phyloP scores from a whole-genome alignment of 2,329 filamentous ascomycete genomes.

The Beauveria scarabaeidicola region DNA sequence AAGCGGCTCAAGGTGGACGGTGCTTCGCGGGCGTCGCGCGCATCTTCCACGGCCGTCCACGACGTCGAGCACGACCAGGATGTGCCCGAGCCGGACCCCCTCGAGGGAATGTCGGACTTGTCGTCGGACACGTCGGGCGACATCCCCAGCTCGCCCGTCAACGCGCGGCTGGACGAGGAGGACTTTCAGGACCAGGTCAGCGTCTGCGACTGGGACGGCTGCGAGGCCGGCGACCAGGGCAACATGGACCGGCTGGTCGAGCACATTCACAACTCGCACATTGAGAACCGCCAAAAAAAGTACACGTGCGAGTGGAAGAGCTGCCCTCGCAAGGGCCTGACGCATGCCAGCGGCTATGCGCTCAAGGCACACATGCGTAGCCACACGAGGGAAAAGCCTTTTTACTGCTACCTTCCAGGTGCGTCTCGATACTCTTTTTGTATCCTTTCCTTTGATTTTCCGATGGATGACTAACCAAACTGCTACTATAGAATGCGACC shows the following conservation, averaged over 20 bases:
- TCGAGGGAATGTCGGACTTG: conserved; percentile 59
- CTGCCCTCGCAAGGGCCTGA: conserved; percentile 77
- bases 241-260: conserved; percentile 78
- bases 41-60: conserved; percentile 35
- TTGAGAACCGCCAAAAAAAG: conserved; percentile 86
- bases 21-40: conserved; percentile 37
- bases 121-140: conserved; percentile 88
- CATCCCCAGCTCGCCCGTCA: conserved; percentile 61
- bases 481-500: conserved; percentile 70
- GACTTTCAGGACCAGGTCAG: conserved; percentile 72
- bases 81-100: conserved; percentile 39
- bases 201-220: conserved; percentile 70
- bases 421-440: conserved; percentile 21
- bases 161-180: conserved; percentile 63
- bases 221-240: conserved; percentile 58
- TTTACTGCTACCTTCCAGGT: conserved; percentile 94
- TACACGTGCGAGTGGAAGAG: conserved; percentile 98
- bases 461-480: conserved; percentile 1
- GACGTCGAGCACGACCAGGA: conserved; percentile 34
- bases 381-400: conserved; percentile 96
- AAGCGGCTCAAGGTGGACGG: conserved; percentile 40
- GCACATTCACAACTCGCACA: conserved; percentile 87
- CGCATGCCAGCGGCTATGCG: conserved; percentile 91
- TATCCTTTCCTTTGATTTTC: neutral
- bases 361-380: conserved; percentile 96